Evolutionary conservation across 768 basidiomycete species (phyloP), one percentile per base, ranked within the genome.

Genomic region (Collybia mongolica): DNA sequence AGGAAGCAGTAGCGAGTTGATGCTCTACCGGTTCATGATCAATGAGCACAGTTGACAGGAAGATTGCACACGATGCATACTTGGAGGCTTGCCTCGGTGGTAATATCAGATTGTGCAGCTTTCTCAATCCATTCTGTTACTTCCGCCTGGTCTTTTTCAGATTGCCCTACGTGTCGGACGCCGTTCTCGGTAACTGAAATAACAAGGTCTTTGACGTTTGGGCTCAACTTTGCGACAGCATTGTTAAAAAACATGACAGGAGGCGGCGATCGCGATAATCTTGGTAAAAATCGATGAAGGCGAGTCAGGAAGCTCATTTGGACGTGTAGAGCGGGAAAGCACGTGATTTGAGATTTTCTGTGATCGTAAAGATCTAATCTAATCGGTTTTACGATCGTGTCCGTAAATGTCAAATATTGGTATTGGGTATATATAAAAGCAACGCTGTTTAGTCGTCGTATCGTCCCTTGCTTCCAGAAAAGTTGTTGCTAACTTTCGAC

Each of bases 401-500:
- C 32, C 9, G 32, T 26, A 7, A 26, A 26, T 26, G 24, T 26
- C 7, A 7, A 26, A 26, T 26, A 26, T 26, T 26, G 7, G 7
- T 4, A 26, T 26, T 26, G 24, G 24, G 7, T 3, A 7, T 7
- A 7, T 26, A 26, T 26, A 26, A 26, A 26, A 26, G 24, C 24
- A 26, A 3, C 24, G 24, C 3, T 7, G 3, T 53, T 49, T 52
- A 57, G 46, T 54, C 50, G 50, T 65, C 65, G 50, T 76, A 76
- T 59, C 65, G 71, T 6, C 70, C 70, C 60, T 72, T 66, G 9
- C 72, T 71, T 35, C 57, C 53, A 24, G 74, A 72, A 67, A 94
- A 94, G 62, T 93, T 94, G 40, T 65, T 78, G 8, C 76, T 78
- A 29, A 94, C 90, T 61, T 94, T 94, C 15, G 61, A 62, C 61